Percentiles rank a stretch among this genome's conserved stretches.
These are phyloP conservation scores for Avena sativa DNA, from an alignment of 176 grass and related monocot species.

Conservation along the genomic window DNA sequence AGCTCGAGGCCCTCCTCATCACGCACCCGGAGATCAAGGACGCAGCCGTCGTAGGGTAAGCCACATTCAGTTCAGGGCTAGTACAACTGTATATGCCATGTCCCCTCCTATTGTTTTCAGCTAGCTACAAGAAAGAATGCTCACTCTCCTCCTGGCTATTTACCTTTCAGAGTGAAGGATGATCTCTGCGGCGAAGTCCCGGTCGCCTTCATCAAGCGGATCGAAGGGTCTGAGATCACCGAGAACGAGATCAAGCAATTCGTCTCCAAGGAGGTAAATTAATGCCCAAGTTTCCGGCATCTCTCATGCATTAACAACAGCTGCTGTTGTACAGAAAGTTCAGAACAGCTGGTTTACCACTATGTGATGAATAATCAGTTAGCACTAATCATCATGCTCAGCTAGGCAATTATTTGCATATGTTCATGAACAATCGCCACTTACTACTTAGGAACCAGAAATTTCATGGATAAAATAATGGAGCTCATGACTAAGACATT, in stretches of 20 bases:
- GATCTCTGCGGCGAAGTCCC: slow-evolving; percentile 82
- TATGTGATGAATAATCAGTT: not conserved
- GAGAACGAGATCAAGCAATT: slow-evolving; percentile 91
- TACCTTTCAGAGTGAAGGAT: slow-evolving; percentile 71
- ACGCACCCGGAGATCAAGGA: slow-evolving; percentile 80
- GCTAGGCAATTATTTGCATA: not conserved
- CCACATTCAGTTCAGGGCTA: not conserved
- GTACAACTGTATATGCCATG: not conserved
- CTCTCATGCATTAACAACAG: not conserved
- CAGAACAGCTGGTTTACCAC: not conserved
- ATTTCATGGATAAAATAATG: not conserved
- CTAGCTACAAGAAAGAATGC: not conserved
- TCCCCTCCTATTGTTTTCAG: not conserved
- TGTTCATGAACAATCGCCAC: not conserved
- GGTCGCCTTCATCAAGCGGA: slow-evolving; percentile 72
- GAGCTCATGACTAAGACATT: not conserved
- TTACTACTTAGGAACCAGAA: not conserved
- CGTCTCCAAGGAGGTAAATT: slow-evolving; percentile 82
- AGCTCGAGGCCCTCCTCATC: slow-evolving; percentile 90
- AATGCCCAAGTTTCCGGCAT: slow-evolving; percentile 9
- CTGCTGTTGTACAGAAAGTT: not conserved
- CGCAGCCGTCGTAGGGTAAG: slow-evolving; percentile 88
- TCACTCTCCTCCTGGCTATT: not conserved
- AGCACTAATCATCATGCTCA: not conserved
- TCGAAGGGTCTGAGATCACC: slow-evolving; percentile 60